These are phyloP conservation scores for Vachellia collinsii DNA, from an alignment of 306 rosid genomes.

Conservation along the genomic window DNA sequence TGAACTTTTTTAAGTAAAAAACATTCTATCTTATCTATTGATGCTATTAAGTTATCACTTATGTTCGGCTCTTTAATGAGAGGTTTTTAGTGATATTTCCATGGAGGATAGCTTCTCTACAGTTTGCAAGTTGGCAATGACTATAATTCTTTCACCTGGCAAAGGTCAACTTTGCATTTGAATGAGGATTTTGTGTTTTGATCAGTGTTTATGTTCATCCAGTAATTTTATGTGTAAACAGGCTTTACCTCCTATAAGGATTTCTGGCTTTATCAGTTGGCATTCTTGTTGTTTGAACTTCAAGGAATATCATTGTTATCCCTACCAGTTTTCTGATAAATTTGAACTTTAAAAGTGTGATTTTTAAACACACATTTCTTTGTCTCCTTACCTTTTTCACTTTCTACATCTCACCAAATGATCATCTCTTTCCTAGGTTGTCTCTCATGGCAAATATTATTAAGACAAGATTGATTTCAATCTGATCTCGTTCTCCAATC, in stretches of 20 bases:
- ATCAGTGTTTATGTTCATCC: background rate
- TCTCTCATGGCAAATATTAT: background rate
- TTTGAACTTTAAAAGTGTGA: background rate
- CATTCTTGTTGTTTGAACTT: background rate
- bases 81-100: background rate
- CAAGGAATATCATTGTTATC: background rate
- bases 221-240: background rate
- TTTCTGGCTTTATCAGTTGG: background rate
- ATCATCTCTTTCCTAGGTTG: background rate
- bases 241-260: background rate
- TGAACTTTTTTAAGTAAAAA: background rate
- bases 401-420: background rate
- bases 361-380: background rate
- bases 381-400: background rate
- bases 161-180: background rate
- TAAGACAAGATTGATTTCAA: background rate
- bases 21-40: background rate
- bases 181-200: background rate
- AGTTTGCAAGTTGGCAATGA: background rate
- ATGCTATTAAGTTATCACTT: background rate
- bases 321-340: background rate
- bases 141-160: slow-evolving; percentile 10
- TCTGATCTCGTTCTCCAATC: background rate
- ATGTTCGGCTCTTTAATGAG: background rate
- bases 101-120: background rate